A percentile compares a stretch with the other conserved stretches of the same genome.
Evolutionary conservation across 169 alveolate species (phyloP).

Genomic region (Plasmodium fragile): DNA sequence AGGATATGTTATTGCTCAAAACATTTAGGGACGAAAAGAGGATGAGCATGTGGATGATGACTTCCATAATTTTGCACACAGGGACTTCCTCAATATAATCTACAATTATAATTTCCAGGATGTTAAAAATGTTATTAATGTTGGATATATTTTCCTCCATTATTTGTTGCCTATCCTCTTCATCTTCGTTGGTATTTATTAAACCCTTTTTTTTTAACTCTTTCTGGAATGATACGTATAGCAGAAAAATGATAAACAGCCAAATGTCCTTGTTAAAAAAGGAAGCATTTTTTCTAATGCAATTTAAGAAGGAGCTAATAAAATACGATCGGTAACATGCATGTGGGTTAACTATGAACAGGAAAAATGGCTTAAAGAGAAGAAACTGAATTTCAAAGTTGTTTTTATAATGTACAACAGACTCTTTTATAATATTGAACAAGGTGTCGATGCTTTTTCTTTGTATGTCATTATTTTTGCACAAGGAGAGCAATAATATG

Average conservation of each 20-base stretch:
- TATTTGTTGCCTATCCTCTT: slow-evolving; percentile 11
- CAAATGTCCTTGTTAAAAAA: slow-evolving; percentile 59
- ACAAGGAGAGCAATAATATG: slow-evolving; percentile 48
- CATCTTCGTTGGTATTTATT: not conserved
- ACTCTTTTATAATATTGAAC: slow-evolving; percentile 68
- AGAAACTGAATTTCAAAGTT: slow-evolving; percentile 61
- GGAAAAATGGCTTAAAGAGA: slow-evolving; percentile 62
- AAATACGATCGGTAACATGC: slow-evolving; percentile 52
- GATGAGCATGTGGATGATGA: slow-evolving; percentile 67
- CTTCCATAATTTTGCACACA: slow-evolving; percentile 69
- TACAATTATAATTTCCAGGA: slow-evolving; percentile 63
- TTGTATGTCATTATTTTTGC: slow-evolving; percentile 72
- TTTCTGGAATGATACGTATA: slow-evolving; percentile 51
- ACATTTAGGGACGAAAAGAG: slow-evolving; percentile 43
- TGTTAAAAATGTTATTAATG: slow-evolving; percentile 61
- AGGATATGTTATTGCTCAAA: slow-evolving; percentile 58
- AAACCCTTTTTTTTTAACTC: slow-evolving; percentile 47
- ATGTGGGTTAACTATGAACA: slow-evolving; percentile 68
- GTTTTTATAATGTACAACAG: slow-evolving; percentile 31
- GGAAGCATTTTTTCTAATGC: slow-evolving; percentile 63
- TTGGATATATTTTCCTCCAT: slow-evolving; percentile 44
- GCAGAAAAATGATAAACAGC: slow-evolving; percentile 63
- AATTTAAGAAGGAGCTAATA: slow-evolving; percentile 48
- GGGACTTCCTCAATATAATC: slow-evolving; percentile 76
- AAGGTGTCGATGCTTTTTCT: slow-evolving; percentile 63